A percentile compares a stretch with the other conserved stretches of the same genome.
These are phyloP conservation scores for Aspergillus hiratsukae DNA, from an alignment of 2,329 filamentous ascomycete genomes.

Conservation along the genomic window DNA sequence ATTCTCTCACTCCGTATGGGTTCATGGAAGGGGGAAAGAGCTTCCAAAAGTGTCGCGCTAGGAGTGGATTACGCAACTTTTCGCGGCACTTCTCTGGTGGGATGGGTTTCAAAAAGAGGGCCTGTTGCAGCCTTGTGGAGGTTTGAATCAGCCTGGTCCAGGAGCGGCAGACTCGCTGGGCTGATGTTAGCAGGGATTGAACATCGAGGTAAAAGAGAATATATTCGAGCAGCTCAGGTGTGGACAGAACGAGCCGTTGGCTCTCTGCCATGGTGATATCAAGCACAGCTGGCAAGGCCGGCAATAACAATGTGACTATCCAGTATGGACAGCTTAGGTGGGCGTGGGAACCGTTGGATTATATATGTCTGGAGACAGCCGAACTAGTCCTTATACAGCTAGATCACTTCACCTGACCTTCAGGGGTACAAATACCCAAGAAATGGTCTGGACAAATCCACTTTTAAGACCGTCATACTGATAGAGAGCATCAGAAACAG, in stretches of 20 bases:
- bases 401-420: too few species aligned
- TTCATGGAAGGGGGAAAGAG: background rate
- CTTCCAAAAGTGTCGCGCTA: background rate
- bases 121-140: background rate
- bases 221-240: slow-evolving; percentile 2
- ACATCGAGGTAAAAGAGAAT: slow-evolving; percentile 1
- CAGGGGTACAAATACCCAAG: background rate
- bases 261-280: background rate
- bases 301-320: background rate
- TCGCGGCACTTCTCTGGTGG: background rate
- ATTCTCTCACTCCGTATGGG: background rate
- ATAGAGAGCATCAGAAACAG: too few species aligned
- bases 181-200: background rate
- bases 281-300: background rate
- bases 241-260: background rate
- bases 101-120: slow-evolving; percentile 11
- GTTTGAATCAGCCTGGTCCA: background rate
- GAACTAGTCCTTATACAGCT: too few species aligned
- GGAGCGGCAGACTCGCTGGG: slow-evolving; percentile 1
- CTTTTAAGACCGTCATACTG: too few species aligned
- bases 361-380: too few species aligned
- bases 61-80: background rate
- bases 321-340: too few species aligned
- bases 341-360: too few species aligned
- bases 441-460: too few species aligned